Evolutionary conservation across 1,284 basidiomycete species (phyloP).

Genomic region (Afroboletus lepidellus): DNA sequence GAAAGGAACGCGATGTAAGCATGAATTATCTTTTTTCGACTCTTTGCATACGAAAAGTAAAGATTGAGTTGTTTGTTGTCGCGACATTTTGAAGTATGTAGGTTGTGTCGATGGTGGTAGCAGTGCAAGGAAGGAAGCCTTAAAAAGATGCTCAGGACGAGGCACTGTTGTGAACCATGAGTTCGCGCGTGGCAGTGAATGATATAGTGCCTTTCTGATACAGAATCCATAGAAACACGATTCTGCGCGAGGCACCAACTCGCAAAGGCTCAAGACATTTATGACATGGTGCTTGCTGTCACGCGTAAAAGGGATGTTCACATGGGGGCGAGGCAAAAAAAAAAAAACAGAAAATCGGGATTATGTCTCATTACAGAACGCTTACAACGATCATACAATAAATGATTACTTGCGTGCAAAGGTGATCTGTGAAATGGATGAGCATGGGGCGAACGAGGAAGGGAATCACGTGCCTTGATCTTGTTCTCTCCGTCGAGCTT

Average conservation of each 20-base stretch:
- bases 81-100: no score
- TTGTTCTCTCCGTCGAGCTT: constrained; percentile 94
- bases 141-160: not conserved
- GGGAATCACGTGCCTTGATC: constrained; percentile 70
- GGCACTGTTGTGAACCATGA: constrained; percentile 1
- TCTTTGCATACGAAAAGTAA: constrained; percentile 21
- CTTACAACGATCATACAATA: constrained; percentile 33
- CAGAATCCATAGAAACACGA: constrained; percentile 7
- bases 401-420: constrained; percentile 55
- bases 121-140: constrained; percentile 5
- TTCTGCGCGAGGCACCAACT: constrained; percentile 22
- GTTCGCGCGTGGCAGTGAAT: constrained; percentile 6
- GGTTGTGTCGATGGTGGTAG: constrained; percentile 13
- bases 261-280: constrained; percentile 25
- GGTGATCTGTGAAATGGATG: constrained; percentile 45
- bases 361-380: constrained; percentile 33
- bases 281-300: constrained; percentile 27
- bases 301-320: constrained; percentile 28
- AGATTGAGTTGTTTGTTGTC: no score
- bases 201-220: constrained; percentile 7
- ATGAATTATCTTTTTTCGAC: not conserved
- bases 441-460: constrained; percentile 4
- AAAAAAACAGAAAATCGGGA: constrained; percentile 15
- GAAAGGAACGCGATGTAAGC: constrained; percentile 9
- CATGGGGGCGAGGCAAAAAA: constrained; percentile 7